Conservation (phyloP, 768 basidiomycete genomes). For the Tylopilus felleus region DNA sequence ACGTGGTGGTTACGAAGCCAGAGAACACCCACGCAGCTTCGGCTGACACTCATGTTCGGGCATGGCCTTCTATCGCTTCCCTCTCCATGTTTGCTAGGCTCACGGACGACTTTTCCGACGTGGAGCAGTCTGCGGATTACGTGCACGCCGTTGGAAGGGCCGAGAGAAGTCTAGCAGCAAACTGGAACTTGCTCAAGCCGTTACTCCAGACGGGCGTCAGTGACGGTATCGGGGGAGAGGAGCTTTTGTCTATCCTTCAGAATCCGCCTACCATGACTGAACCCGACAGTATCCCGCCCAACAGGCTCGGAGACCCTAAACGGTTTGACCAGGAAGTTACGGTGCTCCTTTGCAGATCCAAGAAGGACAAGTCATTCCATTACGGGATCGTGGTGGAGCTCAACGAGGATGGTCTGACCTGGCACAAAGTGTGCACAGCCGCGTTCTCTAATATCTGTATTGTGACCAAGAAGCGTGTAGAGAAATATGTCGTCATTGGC, state of each 20-base stretch:
- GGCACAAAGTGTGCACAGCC: conserved; percentile 6
- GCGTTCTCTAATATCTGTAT: conserved; percentile 6
- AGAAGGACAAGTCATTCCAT: neutral
- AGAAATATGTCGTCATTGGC: conserved; percentile 4
- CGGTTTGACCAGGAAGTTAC: neutral
- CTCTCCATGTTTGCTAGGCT: neutral
- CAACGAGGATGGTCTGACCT: neutral
- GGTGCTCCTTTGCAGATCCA: conserved; percentile 6
- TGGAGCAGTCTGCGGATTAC: neutral
- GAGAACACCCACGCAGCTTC: neutral
- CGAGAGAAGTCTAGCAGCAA: neutral
- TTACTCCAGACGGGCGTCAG: neutral
- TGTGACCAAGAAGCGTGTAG: neutral
- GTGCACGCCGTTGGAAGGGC: neutral
- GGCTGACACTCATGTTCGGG: neutral
- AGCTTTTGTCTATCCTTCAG: neutral
- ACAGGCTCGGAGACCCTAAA: conserved; percentile 1
- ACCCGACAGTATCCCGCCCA: neutral
- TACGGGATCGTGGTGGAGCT: conserved; percentile 4
- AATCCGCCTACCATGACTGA: neutral
- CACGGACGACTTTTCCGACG: neutral
- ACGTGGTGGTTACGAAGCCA: neutral
- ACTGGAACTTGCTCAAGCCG: neutral
- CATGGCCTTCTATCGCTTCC: neutral
- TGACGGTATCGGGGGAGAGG: neutral